These are phyloP conservation scores for Erodium texanum DNA, from an alignment of 441 rosid species.

Conservation along the genomic window DNA sequence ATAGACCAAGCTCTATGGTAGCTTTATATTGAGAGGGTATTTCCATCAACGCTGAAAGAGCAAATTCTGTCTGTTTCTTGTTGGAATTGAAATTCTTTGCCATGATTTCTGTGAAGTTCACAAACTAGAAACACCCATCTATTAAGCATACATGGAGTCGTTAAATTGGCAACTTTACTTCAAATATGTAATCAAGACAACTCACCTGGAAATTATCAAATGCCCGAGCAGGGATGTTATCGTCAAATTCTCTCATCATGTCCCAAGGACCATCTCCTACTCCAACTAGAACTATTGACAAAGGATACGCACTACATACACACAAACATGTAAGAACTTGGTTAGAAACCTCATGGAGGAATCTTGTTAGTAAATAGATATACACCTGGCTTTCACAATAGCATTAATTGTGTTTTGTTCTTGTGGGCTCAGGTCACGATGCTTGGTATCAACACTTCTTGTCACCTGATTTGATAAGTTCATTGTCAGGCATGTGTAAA, in stretches of 20 bases:
- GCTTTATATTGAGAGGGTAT: slow-evolving; percentile 90
- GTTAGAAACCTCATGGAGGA: no score
- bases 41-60: slow-evolving; percentile 90
- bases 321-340: slow-evolving; percentile 1
- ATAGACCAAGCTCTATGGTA: slow-evolving; percentile 60
- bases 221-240: slow-evolving; percentile 78
- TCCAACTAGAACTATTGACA: slow-evolving; percentile 86
- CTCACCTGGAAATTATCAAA: slow-evolving; percentile 88
- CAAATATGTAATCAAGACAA: no score
- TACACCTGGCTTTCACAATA: slow-evolving; percentile 82
- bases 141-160: background rate
- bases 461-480: slow-evolving; percentile 51
- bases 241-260: slow-evolving; percentile 90
- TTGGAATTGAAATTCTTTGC: slow-evolving; percentile 41
- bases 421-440: slow-evolving; percentile 69
- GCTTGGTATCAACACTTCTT: slow-evolving; percentile 72
- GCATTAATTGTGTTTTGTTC: slow-evolving; percentile 79
- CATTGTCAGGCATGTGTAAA: slow-evolving; percentile 18
- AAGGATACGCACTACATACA: slow-evolving; percentile 64
- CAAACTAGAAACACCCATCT: slow-evolving; percentile 47
- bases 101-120: slow-evolving; percentile 86
- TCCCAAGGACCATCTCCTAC: slow-evolving; percentile 99
- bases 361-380: background rate
- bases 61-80: slow-evolving; percentile 76
- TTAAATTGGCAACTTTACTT: background rate